Evolutionary conservation across 1,284 basidiomycete genomes (phyloP), one percentile per base, ranked within the genome.

Genomic region (Irpex sp.): DNA sequence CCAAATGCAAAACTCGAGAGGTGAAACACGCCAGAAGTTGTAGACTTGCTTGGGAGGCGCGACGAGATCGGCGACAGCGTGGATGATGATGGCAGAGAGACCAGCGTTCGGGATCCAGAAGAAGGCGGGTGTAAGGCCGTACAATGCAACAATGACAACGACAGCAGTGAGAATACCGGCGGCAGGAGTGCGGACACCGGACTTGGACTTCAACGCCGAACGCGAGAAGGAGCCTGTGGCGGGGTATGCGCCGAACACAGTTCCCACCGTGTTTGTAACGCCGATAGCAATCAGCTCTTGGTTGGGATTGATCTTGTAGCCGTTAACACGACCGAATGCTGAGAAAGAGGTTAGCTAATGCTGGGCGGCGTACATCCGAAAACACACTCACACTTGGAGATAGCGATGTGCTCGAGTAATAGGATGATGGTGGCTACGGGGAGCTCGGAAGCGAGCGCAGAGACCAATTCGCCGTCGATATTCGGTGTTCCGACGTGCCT

Each of bases 161-260:
- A 98, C 76, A 59, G 93, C 92, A 11, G 94, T 94, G 69, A 94
- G 76, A 70, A 97, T 85, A 69, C 97, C 97, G 6, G 93, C 95
- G 13, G 92, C 81, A 5, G 97, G 97, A 5, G 97, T 98, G 66
- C 97, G 90, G 19, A 98, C 97, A 64, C 97, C 97, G 39, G 94
- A 96, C 79, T 97, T 97, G 60, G 93, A 90, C 79, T 98, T 95
- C 75, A 99, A 83, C 0, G 97, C 97, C 2, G 95, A 94, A 43
- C 97, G 94, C 47, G 95, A 98, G 84, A 99, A 99, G 0, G 96
- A 98, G 13, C 97, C 97, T 6, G 97, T 99, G 0, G 96, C 94
- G 6, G 97, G 95, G 76, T 98, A 99, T 1, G 94, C 97, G 63
- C 87, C 85, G 75, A 98, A 97, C 67, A 90, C 81, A 6, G 91